phyloP scores from a whole-genome alignment of 352 stramenopile species.

The Globisporangium cederbergense region DNA sequence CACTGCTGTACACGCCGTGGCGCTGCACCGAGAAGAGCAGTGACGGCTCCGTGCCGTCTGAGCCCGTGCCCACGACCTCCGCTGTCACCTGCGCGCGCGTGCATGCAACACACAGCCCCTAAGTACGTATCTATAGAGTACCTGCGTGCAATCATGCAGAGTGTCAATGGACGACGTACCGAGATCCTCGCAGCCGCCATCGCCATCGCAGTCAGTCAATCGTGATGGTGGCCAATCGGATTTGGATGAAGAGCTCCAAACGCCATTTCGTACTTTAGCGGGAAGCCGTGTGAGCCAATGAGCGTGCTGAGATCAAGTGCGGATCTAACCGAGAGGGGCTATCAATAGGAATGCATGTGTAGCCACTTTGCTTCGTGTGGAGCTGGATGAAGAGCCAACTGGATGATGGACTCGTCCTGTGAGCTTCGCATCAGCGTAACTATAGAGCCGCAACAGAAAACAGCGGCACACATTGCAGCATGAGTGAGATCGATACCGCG shows the following conservation, averaged over 20 bases:
- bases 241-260: constrained; percentile 3
- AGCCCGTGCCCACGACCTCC: constrained; percentile 58
- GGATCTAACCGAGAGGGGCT: neutral
- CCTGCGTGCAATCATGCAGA: too few relatives aligned
- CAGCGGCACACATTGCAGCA: neutral
- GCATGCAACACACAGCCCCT: neutral
- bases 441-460: neutral
- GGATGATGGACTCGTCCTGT: too few relatives aligned
- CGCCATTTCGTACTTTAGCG: constrained; percentile 16
- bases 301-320: neutral
- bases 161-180: constrained; percentile 2
- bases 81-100: constrained; percentile 31
- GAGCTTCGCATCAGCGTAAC: neutral
- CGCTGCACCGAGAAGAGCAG: constrained; percentile 62
- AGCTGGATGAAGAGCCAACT: too few relatives aligned
- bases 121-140: neutral
- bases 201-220: neutral
- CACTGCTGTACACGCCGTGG: constrained; percentile 60
- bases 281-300: constrained; percentile 7
- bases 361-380: neutral
- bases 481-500: constrained; percentile 29
- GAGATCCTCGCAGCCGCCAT: constrained; percentile 5
- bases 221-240: neutral
- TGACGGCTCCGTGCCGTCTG: constrained; percentile 66
- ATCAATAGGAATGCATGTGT: constrained; percentile 8